A percentile compares a stretch with the other conserved stretches of the same genome.
Conservation (phyloP, 2,329 filamentous ascomycete species). For the Cladosporium colombiae region DNA sequence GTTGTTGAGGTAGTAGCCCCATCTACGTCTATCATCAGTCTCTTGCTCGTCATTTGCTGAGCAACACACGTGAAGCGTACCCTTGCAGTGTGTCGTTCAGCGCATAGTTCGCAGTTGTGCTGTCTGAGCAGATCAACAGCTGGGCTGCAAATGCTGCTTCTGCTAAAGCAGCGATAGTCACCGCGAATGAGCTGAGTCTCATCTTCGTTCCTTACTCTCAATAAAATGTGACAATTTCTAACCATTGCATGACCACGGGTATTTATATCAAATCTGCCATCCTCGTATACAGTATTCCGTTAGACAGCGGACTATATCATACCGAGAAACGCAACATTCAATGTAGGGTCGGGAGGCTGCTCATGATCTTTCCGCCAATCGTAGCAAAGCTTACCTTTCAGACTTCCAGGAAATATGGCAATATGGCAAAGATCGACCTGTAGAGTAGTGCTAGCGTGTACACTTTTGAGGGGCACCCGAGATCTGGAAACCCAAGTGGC, state of each 20-base stretch:
- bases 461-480: background rate
- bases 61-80: background rate
- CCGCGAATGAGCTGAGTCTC: background rate
- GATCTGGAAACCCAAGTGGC: background rate
- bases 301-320: background rate
- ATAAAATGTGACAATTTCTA: background rate
- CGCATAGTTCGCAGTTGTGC: slow-evolving; percentile 4
- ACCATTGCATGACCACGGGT: background rate
- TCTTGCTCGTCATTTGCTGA: background rate
- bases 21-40: background rate
- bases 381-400: background rate
- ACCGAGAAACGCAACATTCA: background rate
- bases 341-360: background rate
- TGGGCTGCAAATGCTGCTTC: background rate
- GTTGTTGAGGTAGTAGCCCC: slow-evolving; percentile 8
- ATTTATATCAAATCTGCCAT: background rate
- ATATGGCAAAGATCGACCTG: background rate
- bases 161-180: background rate
- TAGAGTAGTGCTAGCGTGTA: no score
- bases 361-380: background rate
- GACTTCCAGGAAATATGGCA: background rate
- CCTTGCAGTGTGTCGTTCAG: background rate
- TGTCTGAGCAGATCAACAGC: background rate
- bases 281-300: background rate
- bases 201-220: background rate